A percentile compares a stretch with the other conserved stretches of the same genome.
Conservation (phyloP, 2,329 filamentous ascomycete species). For the Calonectria naviculata region DNA sequence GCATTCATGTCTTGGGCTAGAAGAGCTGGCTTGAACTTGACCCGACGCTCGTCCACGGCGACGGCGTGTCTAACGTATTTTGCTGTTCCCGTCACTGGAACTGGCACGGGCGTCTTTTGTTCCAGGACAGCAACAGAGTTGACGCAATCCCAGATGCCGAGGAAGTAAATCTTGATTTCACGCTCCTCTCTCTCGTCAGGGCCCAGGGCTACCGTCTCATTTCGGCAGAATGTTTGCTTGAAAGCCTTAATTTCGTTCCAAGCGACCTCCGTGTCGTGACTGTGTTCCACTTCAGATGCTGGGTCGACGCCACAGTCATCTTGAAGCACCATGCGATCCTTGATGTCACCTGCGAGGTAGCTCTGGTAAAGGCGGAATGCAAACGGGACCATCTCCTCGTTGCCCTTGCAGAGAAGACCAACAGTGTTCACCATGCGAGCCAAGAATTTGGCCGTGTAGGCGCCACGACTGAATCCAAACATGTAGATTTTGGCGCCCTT, state of each 20-base stretch:
- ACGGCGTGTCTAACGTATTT: slow-evolving; percentile 63
- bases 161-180: slow-evolving; percentile 61
- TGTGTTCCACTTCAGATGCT: slow-evolving; percentile 19
- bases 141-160: slow-evolving; percentile 67
- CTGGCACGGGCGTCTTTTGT: slow-evolving; percentile 50
- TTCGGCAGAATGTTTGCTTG: slow-evolving; percentile 59
- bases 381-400: slow-evolving; percentile 65
- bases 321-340: slow-evolving; percentile 42
- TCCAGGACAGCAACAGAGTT: slow-evolving; percentile 60
- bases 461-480: slow-evolving; percentile 65
- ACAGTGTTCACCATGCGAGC: slow-evolving; percentile 62
- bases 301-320: slow-evolving; percentile 21
- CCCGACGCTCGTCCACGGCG: slow-evolving; percentile 63
- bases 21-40: slow-evolving; percentile 65
- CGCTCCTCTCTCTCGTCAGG: slow-evolving; percentile 33
- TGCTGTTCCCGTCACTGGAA: slow-evolving; percentile 53
- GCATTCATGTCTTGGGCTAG: slow-evolving; percentile 53
- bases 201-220: slow-evolving; percentile 38
- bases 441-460: slow-evolving; percentile 64
- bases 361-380: slow-evolving; percentile 57
- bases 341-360: slow-evolving; percentile 52
- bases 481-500: slow-evolving; percentile 63
- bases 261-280: slow-evolving; percentile 35
- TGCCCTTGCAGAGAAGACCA: slow-evolving; percentile 61
- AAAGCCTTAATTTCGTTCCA: slow-evolving; percentile 56